phyloP scores from a whole-genome alignment of 164 flowering plant genomes.

The Nymphaea colorata region DNA sequence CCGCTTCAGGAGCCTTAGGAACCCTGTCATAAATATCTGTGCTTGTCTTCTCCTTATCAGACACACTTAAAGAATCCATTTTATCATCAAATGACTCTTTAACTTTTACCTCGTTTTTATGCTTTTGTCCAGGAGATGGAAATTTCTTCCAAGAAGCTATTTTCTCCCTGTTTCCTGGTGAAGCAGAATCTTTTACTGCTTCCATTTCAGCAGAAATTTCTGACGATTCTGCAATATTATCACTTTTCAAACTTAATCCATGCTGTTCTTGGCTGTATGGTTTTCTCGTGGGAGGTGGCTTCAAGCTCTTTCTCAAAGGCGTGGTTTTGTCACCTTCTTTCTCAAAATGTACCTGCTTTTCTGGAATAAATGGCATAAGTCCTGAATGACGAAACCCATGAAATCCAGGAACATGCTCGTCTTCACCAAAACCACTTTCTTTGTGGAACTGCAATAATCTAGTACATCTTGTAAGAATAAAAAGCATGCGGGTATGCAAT shows the following conservation, averaged over 20 bases:
- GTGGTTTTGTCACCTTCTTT: not conserved
- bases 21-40: slow-evolving; percentile 26
- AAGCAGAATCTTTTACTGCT: slow-evolving; percentile 30
- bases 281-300: slow-evolving; percentile 29
- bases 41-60: slow-evolving; percentile 15
- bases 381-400: slow-evolving; percentile 7
- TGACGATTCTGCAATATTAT: slow-evolving; percentile 18
- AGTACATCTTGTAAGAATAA: slow-evolving; percentile 95
- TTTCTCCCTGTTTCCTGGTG: slow-evolving; percentile 46
- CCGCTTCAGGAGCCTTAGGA: slow-evolving; percentile 38
- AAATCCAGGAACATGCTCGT: slow-evolving; percentile 62
- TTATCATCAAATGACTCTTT: slow-evolving; percentile 28
- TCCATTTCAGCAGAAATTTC: slow-evolving; percentile 26
- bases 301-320: not conserved
- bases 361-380: not conserved
- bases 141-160: slow-evolving; percentile 90
- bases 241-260: slow-evolving; percentile 45
- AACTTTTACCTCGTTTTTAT: slow-evolving; percentile 27
- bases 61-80: slow-evolving; percentile 21
- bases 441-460: slow-evolving; percentile 95
- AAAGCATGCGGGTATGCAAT: slow-evolving; percentile 97
- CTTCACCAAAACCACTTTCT: slow-evolving; percentile 87
- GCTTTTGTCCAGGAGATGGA: slow-evolving; percentile 60
- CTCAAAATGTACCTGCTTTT: not conserved
- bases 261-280: slow-evolving; percentile 90